phyloP scores from a whole-genome alignment of 73 alveolate species.

The Stentor coeruleus region DNA sequence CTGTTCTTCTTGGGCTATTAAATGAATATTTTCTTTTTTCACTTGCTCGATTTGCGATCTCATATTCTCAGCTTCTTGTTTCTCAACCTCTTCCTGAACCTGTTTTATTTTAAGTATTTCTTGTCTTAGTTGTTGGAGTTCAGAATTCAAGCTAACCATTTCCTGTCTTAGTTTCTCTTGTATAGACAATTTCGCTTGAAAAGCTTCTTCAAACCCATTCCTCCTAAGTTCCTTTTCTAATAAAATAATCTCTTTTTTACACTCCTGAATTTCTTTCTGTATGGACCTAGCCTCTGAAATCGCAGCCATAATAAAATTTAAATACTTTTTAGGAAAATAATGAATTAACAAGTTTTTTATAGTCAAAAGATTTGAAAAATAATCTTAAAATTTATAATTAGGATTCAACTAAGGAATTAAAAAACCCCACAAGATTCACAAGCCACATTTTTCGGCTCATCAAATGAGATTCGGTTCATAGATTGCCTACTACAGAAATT shows the following conservation, averaged over 20 bases:
- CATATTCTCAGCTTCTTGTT: not conserved
- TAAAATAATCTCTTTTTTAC: not conserved
- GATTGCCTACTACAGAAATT: not conserved
- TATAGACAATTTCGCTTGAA: not conserved
- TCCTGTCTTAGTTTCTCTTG: not conserved
- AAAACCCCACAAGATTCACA: not conserved
- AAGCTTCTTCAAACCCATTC: not conserved
- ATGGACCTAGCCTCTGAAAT: not conserved
- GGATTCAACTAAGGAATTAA: too few species aligned
- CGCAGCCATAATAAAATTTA: not conserved
- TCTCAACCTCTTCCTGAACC: not conserved
- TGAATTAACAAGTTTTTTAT: too few species aligned
- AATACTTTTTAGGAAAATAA: too few species aligned
- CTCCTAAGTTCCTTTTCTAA: not conserved
- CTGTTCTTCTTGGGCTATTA: not conserved
- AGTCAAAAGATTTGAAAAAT: too few species aligned
- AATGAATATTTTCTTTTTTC: not conserved
- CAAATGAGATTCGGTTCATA: not conserved
- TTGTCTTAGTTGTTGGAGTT: not conserved
- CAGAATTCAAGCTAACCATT: not conserved
- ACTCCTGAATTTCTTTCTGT: not conserved
- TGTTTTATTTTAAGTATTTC: not conserved
- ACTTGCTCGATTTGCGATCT: not conserved
- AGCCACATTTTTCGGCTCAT: slow-evolving; percentile 2
- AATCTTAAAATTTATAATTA: too few species aligned